Evolutionary conservation across 352 stramenopile species (phyloP).

Genomic region (Phytophthora sp.): DNA sequence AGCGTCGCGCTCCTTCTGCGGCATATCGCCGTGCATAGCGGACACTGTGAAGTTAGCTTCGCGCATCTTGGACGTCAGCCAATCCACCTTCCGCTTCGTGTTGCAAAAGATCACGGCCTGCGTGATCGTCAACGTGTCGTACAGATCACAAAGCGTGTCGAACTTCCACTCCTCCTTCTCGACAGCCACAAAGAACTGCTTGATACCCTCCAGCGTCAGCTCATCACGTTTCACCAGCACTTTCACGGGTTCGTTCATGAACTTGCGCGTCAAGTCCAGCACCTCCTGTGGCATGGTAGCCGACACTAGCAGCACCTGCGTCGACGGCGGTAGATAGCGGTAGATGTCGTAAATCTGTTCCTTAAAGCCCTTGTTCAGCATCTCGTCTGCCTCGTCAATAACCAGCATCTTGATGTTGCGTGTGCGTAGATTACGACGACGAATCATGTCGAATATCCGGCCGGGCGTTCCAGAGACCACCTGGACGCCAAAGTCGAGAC

Average conservation of each 20-base stretch:
- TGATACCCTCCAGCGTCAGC: constrained; percentile 97
- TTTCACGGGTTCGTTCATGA: constrained; percentile 98
- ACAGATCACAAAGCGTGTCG: constrained; percentile 98
- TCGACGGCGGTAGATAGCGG: constrained; percentile 90
- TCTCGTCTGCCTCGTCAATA: constrained; percentile 98
- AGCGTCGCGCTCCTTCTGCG: constrained; percentile 92
- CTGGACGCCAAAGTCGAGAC: constrained; percentile 93
- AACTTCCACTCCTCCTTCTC: constrained; percentile 99
- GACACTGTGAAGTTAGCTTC: constrained; percentile 97
- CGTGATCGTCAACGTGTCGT: constrained; percentile 99
- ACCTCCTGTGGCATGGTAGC: constrained; percentile 95
- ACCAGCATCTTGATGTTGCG: constrained; percentile 95
- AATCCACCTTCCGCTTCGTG: constrained; percentile 97
- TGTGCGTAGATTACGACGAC: constrained; percentile 91
- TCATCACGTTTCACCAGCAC: constrained; percentile 98
- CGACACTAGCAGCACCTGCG: constrained; percentile 95
- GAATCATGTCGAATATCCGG: constrained; percentile 98
- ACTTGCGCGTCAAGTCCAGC: constrained; percentile 96
- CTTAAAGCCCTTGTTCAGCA: constrained; percentile 98
- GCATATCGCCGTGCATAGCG: constrained; percentile 98
- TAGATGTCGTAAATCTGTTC: constrained; percentile 99
- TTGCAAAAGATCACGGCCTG: constrained; percentile 99
- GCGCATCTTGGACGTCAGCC: constrained; percentile 96
- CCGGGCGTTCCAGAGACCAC: constrained; percentile 97
- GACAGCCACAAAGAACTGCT: constrained; percentile 98